Conservation (phyloP, 768 basidiomycete genomes). For the Amanita muscaria region DNA sequence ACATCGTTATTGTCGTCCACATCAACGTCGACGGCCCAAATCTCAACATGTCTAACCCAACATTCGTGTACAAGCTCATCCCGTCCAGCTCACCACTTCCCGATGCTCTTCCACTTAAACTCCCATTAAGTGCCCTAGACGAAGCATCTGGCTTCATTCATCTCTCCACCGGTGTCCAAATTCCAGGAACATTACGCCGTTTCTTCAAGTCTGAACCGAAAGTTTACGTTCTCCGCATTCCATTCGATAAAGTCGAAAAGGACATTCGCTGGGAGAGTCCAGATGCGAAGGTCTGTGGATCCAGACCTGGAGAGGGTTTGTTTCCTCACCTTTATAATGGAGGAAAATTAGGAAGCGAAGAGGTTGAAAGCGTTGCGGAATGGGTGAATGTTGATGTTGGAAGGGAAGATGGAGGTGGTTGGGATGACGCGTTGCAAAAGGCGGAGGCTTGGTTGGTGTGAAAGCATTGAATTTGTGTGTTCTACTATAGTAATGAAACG, state of each 20-base stretch:
- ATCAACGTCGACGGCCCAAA: no score
- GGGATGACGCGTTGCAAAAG: conserved; percentile 22
- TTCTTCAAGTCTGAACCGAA: conserved; percentile 34
- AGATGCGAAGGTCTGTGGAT: conserved; percentile 29
- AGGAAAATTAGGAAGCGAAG: conserved; percentile 29
- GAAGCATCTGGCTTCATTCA: conserved; percentile 41
- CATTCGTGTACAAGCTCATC: conserved; percentile 57
- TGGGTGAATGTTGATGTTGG: conserved; percentile 15
- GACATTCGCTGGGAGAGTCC: conserved; percentile 43
- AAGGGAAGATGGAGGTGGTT: conserved; percentile 15
- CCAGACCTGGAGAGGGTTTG: conserved; percentile 33
- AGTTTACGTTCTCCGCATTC: conserved; percentile 36
- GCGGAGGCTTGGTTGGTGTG: conserved; percentile 24
- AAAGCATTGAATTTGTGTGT: no score
- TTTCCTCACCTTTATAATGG: conserved; percentile 51
- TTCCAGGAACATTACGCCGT: conserved; percentile 34
- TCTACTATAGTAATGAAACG: no score
- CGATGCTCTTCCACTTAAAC: conserved; percentile 30
- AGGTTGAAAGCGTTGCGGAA: conserved; percentile 33
- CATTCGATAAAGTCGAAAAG: conserved; percentile 29
- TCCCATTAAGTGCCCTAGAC: conserved; percentile 46
- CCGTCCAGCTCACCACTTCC: conserved; percentile 32
- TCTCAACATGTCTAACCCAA: conserved; percentile 29
- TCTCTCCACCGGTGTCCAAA: conserved; percentile 43
- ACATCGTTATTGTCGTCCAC: no score